These are phyloP conservation scores for Hordeum pubiflorum DNA, from an alignment of 202 grass and related monocot species.

Conservation along the genomic window DNA sequence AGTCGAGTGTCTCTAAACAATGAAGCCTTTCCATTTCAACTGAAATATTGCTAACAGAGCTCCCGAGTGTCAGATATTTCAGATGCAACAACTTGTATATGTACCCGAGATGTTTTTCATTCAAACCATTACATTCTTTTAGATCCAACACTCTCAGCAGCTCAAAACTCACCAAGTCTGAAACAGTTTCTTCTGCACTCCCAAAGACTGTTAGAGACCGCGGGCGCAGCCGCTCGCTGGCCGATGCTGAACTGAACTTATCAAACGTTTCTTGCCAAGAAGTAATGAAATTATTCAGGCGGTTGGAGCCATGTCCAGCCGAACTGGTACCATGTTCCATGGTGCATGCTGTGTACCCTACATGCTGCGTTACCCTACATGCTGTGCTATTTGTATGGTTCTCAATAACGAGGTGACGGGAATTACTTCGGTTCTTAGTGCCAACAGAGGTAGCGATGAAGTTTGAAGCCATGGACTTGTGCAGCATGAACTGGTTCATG, in stretches of 20 bases:
- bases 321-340: neutral
- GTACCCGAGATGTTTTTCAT: neutral
- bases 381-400: neutral
- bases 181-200: neutral
- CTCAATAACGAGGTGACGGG: neutral
- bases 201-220: conserved; percentile 15
- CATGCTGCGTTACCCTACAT: too few species aligned
- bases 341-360: neutral
- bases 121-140: neutral
- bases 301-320: too few species aligned
- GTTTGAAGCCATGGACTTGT: conserved; percentile 17
- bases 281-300: too few species aligned
- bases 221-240: neutral
- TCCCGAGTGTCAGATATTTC: neutral
- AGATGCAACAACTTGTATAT: conserved; percentile 14
- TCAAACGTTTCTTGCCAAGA: too few species aligned
- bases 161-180: neutral
- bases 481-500: conserved; percentile 22
- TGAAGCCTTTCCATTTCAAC: neutral
- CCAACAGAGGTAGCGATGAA: neutral
- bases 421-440: neutral
- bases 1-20: conserved; percentile 23
- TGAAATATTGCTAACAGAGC: neutral
- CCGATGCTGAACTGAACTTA: too few species aligned
- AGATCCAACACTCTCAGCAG: conserved; percentile 5